phyloP scores from a whole-genome alignment of 495 filamentous ascomycete genomes.

The Penicillium daleae region DNA sequence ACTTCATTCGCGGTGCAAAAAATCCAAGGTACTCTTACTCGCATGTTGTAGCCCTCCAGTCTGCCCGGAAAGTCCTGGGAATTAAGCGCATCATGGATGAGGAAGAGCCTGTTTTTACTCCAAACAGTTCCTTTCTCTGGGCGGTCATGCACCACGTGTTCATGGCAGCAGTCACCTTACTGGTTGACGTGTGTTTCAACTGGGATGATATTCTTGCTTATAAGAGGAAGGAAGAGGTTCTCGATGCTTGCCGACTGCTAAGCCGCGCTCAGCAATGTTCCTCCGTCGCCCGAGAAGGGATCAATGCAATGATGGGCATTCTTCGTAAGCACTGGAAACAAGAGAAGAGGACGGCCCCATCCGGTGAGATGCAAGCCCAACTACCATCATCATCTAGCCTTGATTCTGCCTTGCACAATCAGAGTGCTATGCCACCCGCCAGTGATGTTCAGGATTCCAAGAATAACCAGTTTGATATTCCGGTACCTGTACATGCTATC shows the following conservation, averaged over 20 bases:
- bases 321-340: slow-evolving; percentile 39
- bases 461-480: background rate
- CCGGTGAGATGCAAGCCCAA: background rate
- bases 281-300: slow-evolving; percentile 34
- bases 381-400: background rate
- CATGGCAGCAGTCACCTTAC: slow-evolving; percentile 49
- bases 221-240: slow-evolving; percentile 45
- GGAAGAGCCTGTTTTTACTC: slow-evolving; percentile 30
- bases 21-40: slow-evolving; percentile 52
- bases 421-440: background rate
- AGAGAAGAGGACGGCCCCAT: slow-evolving; percentile 11
- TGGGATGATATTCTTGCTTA: slow-evolving; percentile 47
- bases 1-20: slow-evolving; percentile 43
- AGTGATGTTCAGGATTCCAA: background rate
- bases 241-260: slow-evolving; percentile 49
- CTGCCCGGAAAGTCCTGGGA: slow-evolving; percentile 48
- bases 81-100: slow-evolving; percentile 46
- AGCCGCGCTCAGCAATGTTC: slow-evolving; percentile 42
- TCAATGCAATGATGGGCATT: slow-evolving; percentile 43
- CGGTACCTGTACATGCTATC: background rate
- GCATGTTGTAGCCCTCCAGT: slow-evolving; percentile 44
- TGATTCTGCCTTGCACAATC: background rate
- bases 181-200: slow-evolving; percentile 53
- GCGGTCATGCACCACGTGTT: slow-evolving; percentile 51
- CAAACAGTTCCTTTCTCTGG: slow-evolving; percentile 39